phyloP scores from a whole-genome alignment of 2,329 filamentous ascomycete species.

The Leptographium wingfieldii region DNA sequence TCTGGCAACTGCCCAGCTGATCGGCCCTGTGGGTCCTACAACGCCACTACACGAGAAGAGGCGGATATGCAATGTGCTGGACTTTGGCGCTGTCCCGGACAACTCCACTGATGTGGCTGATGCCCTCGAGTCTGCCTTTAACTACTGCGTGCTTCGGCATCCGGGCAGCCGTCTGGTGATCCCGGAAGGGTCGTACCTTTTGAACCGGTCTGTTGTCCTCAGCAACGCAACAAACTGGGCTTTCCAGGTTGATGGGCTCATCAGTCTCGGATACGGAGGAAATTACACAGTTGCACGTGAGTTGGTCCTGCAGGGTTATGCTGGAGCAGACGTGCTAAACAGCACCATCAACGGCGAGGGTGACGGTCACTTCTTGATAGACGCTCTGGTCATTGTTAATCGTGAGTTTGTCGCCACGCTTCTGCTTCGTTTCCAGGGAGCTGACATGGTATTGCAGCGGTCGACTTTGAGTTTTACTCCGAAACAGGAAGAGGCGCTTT shows the following conservation, averaged over 20 bases:
- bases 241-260: slow-evolving; percentile 20
- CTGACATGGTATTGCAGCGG: slow-evolving; percentile 1
- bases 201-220: slow-evolving; percentile 16
- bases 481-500: slow-evolving; percentile 28
- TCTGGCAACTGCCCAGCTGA: no score
- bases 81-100: slow-evolving; percentile 19
- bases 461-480: slow-evolving; percentile 35
- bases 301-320: slow-evolving; percentile 18
- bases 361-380: slow-evolving; percentile 15
- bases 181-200: slow-evolving; percentile 11
- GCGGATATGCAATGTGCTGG: slow-evolving; percentile 18
- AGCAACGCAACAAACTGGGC: slow-evolving; percentile 21
- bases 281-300: slow-evolving; percentile 18
- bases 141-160: slow-evolving; percentile 11
- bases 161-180: no score
- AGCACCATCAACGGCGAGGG: slow-evolving; percentile 21
- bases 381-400: no score
- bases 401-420: slow-evolving; percentile 9
- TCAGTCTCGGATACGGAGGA: slow-evolving; percentile 18
- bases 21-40: no score
- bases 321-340: slow-evolving; percentile 17
- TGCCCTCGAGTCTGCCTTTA: slow-evolving; percentile 18
- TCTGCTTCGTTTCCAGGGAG: slow-evolving; percentile 19
- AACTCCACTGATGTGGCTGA: slow-evolving; percentile 20
- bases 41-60: no score